These are phyloP conservation scores for Xylariaceae sp. DNA, from an alignment of 2,329 filamentous ascomycete species.

Conservation along the genomic window DNA sequence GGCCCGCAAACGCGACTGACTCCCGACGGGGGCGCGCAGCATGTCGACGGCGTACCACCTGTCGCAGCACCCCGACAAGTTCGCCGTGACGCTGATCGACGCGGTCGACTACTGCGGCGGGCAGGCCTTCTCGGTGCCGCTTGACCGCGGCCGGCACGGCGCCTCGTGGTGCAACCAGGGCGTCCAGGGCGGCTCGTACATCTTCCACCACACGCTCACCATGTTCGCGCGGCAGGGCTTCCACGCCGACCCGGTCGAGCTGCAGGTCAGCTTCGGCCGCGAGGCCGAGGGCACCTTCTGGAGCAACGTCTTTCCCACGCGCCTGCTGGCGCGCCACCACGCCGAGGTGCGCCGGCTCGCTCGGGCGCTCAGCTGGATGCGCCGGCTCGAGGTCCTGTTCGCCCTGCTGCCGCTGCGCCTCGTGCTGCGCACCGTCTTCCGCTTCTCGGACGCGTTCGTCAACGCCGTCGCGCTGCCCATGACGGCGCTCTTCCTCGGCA, in stretches of 20 bases:
- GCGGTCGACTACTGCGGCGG: slow-evolving; percentile 53
- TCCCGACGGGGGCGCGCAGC: slow-evolving; percentile 9
- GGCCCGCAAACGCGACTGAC: background rate
- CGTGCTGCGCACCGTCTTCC: slow-evolving; percentile 22
- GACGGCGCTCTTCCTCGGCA: slow-evolving; percentile 29
- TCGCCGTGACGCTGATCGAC: slow-evolving; percentile 51
- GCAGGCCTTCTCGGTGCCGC: slow-evolving; percentile 53
- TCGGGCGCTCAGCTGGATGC: slow-evolving; percentile 41
- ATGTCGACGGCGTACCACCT: slow-evolving; percentile 54
- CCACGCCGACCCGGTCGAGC: slow-evolving; percentile 45
- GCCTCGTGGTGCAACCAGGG: slow-evolving; percentile 57
- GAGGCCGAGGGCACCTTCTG: slow-evolving; percentile 46
- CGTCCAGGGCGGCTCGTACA: slow-evolving; percentile 50
- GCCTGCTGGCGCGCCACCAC: slow-evolving; percentile 41
- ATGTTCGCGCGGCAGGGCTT: slow-evolving; percentile 50
- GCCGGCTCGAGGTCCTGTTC: slow-evolving; percentile 46
- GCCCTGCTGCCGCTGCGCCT: slow-evolving; percentile 37
- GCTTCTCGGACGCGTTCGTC: slow-evolving; percentile 26
- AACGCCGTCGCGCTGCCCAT: slow-evolving; percentile 26
- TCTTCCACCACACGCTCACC: slow-evolving; percentile 52
- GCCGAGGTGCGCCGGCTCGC: slow-evolving; percentile 41
- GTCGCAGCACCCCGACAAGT: slow-evolving; percentile 50
- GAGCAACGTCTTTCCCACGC: slow-evolving; percentile 48
- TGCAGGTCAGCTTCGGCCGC: slow-evolving; percentile 50
- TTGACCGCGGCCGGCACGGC: slow-evolving; percentile 51